Evolutionary conservation across 768 basidiomycete genomes (phyloP).

Genomic region (Trametes villosa): DNA sequence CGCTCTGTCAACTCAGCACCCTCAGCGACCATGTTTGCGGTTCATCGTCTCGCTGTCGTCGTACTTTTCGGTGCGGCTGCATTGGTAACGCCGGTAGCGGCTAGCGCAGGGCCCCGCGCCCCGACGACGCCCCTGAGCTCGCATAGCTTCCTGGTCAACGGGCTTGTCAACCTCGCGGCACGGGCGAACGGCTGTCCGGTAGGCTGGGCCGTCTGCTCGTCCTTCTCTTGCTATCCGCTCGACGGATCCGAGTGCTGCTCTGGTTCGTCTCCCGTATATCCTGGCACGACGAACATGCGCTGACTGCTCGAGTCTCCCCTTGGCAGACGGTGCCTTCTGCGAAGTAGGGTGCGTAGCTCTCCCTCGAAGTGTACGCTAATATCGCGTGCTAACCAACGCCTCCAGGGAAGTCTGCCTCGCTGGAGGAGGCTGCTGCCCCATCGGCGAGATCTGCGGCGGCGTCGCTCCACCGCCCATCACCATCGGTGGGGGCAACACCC

Average conservation of each 20-base stretch:
- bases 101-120: neutral
- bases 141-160: neutral
- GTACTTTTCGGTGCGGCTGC: neutral
- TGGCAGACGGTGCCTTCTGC: conserved; percentile 17
- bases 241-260: conserved; percentile 19
- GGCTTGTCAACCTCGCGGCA: neutral
- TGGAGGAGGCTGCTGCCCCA: conserved; percentile 11
- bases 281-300: neutral
- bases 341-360: neutral
- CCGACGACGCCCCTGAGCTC: neutral
- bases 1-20: too few relatives aligned
- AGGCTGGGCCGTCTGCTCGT: conserved; percentile 15
- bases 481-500: conserved; percentile 3
- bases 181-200: conserved; percentile 4
- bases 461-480: conserved; percentile 8
- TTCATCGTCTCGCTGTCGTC: neutral
- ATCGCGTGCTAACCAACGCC: neutral
- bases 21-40: neutral
- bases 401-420: conserved; percentile 5
- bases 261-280: neutral
- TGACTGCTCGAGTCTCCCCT: neutral
- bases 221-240: conserved; percentile 19
- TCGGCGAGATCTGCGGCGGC: conserved; percentile 11
- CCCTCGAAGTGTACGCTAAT: neutral
- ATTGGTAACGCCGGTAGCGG: neutral